phyloP scores from a whole-genome alignment of 176 grass and related monocot genomes.

The Urochloa ruziziensis region DNA sequence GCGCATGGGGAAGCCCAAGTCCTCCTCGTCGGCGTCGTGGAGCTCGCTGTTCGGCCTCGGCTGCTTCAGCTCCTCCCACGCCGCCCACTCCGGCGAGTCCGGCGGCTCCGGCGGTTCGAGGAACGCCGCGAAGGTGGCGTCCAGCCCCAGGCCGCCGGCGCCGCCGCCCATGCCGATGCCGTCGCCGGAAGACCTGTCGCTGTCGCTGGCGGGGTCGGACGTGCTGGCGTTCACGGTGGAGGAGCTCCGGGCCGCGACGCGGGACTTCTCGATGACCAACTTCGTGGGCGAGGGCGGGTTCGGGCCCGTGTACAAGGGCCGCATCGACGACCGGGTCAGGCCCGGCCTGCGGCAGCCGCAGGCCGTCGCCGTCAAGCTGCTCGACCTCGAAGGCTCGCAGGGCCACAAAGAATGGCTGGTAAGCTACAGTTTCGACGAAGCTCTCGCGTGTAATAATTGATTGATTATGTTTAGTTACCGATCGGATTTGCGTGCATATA shows the following conservation, averaged over 20 bases:
- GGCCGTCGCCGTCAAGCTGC: conserved; percentile 67
- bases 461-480: background rate
- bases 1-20: conserved; percentile 35
- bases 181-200: conserved; percentile 51
- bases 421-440: background rate
- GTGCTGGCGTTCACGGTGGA: conserved; percentile 56
- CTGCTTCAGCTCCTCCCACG: conserved; percentile 38
- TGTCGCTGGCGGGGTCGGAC: conserved; percentile 56
- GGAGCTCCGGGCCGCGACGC: conserved; percentile 53
- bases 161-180: conserved; percentile 7
- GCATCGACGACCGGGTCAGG: conserved; percentile 64
- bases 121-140: conserved; percentile 7
- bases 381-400: conserved; percentile 65
- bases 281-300: conserved; percentile 81
- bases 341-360: conserved; percentile 51
- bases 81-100: background rate
- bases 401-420: conserved; percentile 88
- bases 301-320: conserved; percentile 79
- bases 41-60: conserved; percentile 33
- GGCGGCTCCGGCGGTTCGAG: background rate
- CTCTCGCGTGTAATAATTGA: background rate
- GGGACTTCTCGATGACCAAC: conserved; percentile 64
- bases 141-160: conserved; percentile 6
- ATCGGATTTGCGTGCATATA: background rate
- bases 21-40: conserved; percentile 25